Percentiles rank a stretch among this genome's conserved stretches.
Evolutionary conservation across 148 eudicot genomes (phyloP).

Genomic region (Amaranthus hypochondriacus): DNA sequence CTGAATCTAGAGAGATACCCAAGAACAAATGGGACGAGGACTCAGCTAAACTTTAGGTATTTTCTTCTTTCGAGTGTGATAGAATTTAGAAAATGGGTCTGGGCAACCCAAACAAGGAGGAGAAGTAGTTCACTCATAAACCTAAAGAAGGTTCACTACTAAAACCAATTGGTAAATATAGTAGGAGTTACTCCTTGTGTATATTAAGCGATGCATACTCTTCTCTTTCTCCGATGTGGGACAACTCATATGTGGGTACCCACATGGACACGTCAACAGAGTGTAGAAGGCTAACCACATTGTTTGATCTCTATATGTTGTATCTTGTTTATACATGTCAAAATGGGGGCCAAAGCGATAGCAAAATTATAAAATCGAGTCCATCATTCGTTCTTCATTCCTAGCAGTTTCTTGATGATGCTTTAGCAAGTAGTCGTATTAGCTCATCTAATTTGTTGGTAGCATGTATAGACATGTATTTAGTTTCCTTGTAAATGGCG

Average conservation of each 20-base stretch:
- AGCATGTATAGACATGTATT: conserved; percentile 13
- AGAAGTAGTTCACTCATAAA: too few species aligned
- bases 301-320: conserved; percentile 9
- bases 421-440: not conserved
- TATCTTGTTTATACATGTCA: conserved; percentile 12
- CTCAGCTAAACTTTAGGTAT: conserved; percentile 25
- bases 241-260: too few species aligned
- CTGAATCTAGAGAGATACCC: conserved; percentile 84
- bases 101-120: too few species aligned
- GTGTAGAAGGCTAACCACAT: not conserved
- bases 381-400: not conserved
- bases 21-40: conserved; percentile 78
- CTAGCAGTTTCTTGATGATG: conserved; percentile 5
- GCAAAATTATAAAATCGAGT: not conserved
- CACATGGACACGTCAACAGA: not conserved
- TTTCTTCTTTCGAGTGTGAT: conserved; percentile 5
- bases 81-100: not conserved
- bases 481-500: conserved; percentile 20
- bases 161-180: too few species aligned
- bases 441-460: not conserved
- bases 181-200: too few species aligned
- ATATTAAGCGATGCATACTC: too few species aligned
- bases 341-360: not conserved
- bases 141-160: too few species aligned
- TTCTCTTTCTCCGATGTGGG: too few species aligned